These are phyloP conservation scores for Colletotrichum zoysiae DNA, from an alignment of 2,329 filamentous ascomycete species.

Conservation along the genomic window DNA sequence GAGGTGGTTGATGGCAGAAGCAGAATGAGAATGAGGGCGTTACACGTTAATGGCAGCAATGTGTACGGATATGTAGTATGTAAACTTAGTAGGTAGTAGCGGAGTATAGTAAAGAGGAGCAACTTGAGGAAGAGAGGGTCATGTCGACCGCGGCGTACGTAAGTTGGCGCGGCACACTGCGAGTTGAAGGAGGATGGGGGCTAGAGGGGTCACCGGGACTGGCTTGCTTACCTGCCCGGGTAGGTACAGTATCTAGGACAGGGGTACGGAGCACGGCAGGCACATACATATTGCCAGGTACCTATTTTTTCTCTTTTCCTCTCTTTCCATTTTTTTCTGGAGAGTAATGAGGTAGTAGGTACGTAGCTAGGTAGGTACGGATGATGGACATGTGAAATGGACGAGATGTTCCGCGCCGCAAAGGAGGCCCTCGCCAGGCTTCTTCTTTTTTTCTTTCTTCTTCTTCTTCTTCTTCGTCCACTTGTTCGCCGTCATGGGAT, in stretches of 20 bases:
- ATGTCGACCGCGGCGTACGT: constrained; percentile 7
- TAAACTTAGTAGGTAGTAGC: too few species aligned
- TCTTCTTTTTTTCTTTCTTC: too few species aligned
- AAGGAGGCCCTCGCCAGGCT: background rate
- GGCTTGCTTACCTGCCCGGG: too few species aligned
- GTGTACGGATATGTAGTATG: background rate
- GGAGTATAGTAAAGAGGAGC: background rate
- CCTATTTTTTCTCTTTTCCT: background rate
- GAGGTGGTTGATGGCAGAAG: constrained; percentile 12
- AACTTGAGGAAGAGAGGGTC: background rate
- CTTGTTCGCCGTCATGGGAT: background rate
- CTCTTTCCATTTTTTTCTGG: background rate
- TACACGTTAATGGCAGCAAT: background rate
- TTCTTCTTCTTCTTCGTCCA: background rate
- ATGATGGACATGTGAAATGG: constrained; percentile 2
- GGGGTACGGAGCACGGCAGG: background rate
- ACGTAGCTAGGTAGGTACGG: too few species aligned
- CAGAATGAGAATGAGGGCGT: constrained; percentile 7
- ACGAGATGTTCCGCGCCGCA: constrained; percentile 6
- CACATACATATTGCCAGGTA: constrained; percentile 12
- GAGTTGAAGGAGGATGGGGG: background rate
- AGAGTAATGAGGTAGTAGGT: background rate
- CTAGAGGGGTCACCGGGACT: background rate
- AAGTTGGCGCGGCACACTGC: constrained; percentile 5
- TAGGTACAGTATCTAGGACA: background rate